A percentile compares a stretch with the other conserved stretches of the same genome.
Evolutionary conservation across 2,329 filamentous ascomycete species (phyloP).

Genomic region (Sarocladium brachiariae): DNA sequence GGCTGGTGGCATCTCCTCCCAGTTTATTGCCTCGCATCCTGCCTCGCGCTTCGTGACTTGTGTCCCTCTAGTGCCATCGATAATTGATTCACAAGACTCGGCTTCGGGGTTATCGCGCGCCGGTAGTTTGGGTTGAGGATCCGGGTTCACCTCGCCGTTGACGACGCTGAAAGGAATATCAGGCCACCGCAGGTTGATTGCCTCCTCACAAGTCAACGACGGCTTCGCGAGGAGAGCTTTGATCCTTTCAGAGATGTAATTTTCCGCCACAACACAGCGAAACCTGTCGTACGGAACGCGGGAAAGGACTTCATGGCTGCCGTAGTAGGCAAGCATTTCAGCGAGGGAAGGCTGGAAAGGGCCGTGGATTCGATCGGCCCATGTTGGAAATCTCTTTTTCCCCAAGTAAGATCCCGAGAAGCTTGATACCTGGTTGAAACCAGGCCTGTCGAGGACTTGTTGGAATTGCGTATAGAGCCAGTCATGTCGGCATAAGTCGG

Average conservation of each 20-base stretch:
- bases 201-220: not conserved
- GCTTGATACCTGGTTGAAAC: not conserved
- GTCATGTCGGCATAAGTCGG: not conserved
- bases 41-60: constrained; percentile 1
- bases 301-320: not conserved
- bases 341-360: not conserved
- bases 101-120: too few species aligned
- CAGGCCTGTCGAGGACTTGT: not conserved
- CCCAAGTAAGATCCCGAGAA: not conserved
- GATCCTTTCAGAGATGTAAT: not conserved
- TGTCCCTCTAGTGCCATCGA: not conserved
- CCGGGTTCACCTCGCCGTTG: not conserved
- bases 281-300: not conserved
- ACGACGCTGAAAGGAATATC: not conserved
- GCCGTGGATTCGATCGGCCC: not conserved
- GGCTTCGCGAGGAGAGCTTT: not conserved
- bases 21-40: not conserved
- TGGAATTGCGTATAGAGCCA: not conserved
- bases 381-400: not conserved
- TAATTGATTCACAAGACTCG: not conserved
- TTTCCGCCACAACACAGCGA: not conserved
- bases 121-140: too few species aligned
- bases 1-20: not conserved
- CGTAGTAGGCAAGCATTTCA: not conserved
- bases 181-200: not conserved